Percentiles rank a stretch among this genome's conserved stretches.
These are phyloP conservation scores for Astrothelium macrocarpum DNA, from an alignment of 495 filamentous ascomycete species.

Conservation along the genomic window DNA sequence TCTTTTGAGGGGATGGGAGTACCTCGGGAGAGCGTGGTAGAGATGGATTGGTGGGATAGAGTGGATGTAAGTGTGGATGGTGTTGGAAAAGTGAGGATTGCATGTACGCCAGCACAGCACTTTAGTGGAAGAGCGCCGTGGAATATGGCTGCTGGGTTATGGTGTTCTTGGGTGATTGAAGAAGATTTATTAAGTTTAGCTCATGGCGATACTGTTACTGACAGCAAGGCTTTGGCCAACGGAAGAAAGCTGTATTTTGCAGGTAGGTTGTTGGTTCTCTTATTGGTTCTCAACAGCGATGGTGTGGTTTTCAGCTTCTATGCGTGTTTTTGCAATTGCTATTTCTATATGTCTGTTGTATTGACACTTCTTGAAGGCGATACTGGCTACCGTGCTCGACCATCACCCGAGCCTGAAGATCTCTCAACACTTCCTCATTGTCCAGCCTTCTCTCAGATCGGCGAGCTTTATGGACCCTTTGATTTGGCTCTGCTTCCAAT, in stretches of 20 bases:
- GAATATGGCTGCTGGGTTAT: slow-evolving; percentile 35
- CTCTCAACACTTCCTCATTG: slow-evolving; percentile 30
- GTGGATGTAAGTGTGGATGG: slow-evolving; percentile 22
- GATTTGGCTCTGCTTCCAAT: slow-evolving; percentile 38
- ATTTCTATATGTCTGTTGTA: too few species aligned
- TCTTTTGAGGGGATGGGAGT: slow-evolving; percentile 36
- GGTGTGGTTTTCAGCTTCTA: not conserved
- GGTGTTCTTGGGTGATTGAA: slow-evolving; percentile 46
- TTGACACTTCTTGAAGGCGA: slow-evolving; percentile 21
- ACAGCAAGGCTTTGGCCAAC: not conserved
- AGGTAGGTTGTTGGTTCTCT: slow-evolving; percentile 1
- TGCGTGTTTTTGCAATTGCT: not conserved
- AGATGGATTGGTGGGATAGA: slow-evolving; percentile 47
- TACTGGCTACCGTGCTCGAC: slow-evolving; percentile 30
- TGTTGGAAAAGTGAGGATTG: slow-evolving; percentile 25
- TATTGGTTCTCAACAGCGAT: not conserved
- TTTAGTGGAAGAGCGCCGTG: slow-evolving; percentile 30
- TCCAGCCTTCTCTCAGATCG: slow-evolving; percentile 34
- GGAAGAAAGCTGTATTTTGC: slow-evolving; percentile 25
- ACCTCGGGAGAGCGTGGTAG: slow-evolving; percentile 31
- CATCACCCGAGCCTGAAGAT: slow-evolving; percentile 15
- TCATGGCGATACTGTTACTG: not conserved
- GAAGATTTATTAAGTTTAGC: slow-evolving; percentile 7
- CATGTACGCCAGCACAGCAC: slow-evolving; percentile 41
- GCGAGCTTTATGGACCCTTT: slow-evolving; percentile 32